These are phyloP conservation scores for Casuarina equisetifolia DNA, from an alignment of 306 rosid species.

Conservation along the genomic window DNA sequence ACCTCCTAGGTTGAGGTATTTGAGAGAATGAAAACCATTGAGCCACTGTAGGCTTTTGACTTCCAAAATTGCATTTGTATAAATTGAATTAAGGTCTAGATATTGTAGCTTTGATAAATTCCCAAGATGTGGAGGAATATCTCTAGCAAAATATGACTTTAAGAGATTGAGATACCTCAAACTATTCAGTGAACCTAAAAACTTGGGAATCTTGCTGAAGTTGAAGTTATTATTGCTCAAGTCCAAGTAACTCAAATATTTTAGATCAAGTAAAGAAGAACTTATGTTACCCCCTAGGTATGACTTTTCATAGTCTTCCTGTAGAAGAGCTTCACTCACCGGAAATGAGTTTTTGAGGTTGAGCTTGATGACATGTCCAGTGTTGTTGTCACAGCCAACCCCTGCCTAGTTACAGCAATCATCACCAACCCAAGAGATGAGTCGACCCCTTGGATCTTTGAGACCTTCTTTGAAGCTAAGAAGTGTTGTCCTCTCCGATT, in stretches of 20 bases:
- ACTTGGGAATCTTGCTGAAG: background rate
- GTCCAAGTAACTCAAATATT: background rate
- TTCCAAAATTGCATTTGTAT: too few species aligned
- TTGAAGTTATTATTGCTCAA: background rate
- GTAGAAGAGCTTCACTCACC: too few species aligned
- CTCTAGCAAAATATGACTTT: background rate
- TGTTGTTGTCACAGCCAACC: constrained; percentile 21
- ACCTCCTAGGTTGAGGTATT: too few species aligned
- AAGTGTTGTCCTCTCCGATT: background rate
- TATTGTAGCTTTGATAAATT: background rate
- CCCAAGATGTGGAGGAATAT: background rate
- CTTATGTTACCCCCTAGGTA: too few species aligned
- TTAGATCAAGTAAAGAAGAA: background rate
- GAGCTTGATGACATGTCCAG: constrained; percentile 26
- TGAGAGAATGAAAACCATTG: too few species aligned
- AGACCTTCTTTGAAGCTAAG: constrained; percentile 19
- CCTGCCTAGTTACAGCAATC: constrained; percentile 32
- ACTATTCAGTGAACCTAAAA: background rate
- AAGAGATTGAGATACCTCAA: background rate
- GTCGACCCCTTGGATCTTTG: background rate
- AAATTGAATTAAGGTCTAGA: background rate
- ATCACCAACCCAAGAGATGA: background rate
- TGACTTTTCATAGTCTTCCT: too few species aligned
- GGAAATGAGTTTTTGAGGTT: background rate
- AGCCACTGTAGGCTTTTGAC: too few species aligned